Conservation (phyloP, 2,329 filamentous ascomycete genomes). For the Penicillium expansum region DNA sequence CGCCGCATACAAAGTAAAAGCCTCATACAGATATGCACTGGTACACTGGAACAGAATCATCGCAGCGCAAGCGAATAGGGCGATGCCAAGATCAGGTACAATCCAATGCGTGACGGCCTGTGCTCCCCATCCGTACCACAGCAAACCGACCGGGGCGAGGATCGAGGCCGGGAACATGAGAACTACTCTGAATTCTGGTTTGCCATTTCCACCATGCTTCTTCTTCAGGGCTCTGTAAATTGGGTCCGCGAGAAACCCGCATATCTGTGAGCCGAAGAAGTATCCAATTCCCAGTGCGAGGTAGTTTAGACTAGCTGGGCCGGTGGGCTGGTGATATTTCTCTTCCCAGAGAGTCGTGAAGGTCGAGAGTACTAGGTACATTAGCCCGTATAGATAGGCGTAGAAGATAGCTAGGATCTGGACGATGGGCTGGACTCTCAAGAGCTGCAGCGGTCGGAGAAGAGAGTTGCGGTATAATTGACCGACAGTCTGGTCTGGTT, state of each 20-base stretch:
- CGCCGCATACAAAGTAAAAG: slow-evolving; percentile 48
- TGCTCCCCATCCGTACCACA: slow-evolving; percentile 54
- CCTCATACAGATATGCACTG: slow-evolving; percentile 36
- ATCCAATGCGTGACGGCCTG: slow-evolving; percentile 49
- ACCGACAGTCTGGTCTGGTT: no score
- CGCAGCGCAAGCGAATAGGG: slow-evolving; percentile 45
- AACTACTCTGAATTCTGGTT: slow-evolving; percentile 59
- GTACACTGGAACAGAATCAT: slow-evolving; percentile 35
- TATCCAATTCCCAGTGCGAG: no score
- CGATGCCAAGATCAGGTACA: slow-evolving; percentile 49
- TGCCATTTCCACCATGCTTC: neutral
- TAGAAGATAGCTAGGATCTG: no score
- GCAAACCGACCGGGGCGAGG: slow-evolving; percentile 49
- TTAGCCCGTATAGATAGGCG: no score
- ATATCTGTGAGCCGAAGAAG: no score
- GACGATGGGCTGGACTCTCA: no score
- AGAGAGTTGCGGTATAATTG: no score
- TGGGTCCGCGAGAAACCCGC: slow-evolving; percentile 1
- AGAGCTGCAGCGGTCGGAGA: no score
- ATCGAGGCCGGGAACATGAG: slow-evolving; percentile 52
- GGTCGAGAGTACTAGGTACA: no score
- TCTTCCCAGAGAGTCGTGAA: no score
- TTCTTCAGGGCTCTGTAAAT: neutral
- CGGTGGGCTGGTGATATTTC: no score
- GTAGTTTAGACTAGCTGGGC: no score